Evolutionary conservation across 768 basidiomycete genomes (phyloP).

Genomic region (Mycena leptocephala): DNA sequence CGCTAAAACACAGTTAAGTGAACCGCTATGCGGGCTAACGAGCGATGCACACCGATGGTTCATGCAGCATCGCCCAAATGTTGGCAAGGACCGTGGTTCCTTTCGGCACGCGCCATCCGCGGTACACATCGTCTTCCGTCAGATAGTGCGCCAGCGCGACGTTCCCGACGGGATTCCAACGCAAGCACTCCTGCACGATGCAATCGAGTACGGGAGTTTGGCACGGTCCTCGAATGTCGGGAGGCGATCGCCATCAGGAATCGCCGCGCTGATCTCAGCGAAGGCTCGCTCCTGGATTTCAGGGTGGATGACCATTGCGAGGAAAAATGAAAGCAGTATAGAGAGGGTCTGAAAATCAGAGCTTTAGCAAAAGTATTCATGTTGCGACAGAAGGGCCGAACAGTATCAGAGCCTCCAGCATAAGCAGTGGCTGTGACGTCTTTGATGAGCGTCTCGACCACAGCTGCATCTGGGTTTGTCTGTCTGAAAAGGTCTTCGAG

Average conservation of each 20-base stretch:
- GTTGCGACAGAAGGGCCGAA: constrained; percentile 30
- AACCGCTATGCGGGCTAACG: not conserved
- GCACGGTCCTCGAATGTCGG: constrained; percentile 36
- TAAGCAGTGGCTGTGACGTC: constrained; percentile 48
- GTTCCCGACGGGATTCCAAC: constrained; percentile 38
- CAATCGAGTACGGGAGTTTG: constrained; percentile 59
- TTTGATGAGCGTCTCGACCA: constrained; percentile 31
- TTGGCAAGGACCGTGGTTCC: constrained; percentile 31
- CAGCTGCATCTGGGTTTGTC: constrained; percentile 17
- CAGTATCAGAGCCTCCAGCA: constrained; percentile 60
- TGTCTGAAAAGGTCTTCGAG: constrained; percentile 24
- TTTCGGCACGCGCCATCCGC: constrained; percentile 60
- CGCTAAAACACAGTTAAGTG: constrained; percentile 9
- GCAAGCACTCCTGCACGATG: constrained; percentile 55
- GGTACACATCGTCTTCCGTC: constrained; percentile 59
- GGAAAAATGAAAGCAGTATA: constrained; percentile 50
- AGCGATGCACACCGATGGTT: constrained; percentile 46
- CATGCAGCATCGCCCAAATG: constrained; percentile 66
- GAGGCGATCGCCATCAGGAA: constrained; percentile 35
- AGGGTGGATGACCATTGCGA: constrained; percentile 54
- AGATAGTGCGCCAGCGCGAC: constrained; percentile 18
- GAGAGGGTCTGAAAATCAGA: constrained; percentile 45
- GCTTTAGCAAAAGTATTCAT: not conserved
- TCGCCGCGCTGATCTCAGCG: constrained; percentile 46
- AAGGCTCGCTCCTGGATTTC: constrained; percentile 51